Conservation (phyloP, 805 yeast species). For the Teunomyces lycoperdinae region DNA sequence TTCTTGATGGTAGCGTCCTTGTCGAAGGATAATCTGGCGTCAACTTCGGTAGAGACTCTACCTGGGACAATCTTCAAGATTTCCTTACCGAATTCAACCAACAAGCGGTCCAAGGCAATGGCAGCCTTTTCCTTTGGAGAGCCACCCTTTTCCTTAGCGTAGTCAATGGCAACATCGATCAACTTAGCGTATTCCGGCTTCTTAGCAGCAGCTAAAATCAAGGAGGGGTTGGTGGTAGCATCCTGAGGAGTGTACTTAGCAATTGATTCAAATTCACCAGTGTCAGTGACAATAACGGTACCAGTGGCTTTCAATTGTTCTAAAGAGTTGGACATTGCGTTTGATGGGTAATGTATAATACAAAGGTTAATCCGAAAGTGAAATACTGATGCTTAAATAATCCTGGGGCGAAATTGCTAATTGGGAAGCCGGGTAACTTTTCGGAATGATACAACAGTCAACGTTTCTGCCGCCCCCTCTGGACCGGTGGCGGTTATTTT, state of each 20-base stretch:
- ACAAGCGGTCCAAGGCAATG: slow-evolving; percentile 83
- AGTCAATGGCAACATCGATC: slow-evolving; percentile 86
- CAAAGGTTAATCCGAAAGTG: background rate
- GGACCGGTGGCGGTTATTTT: background rate
- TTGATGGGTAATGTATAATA: background rate
- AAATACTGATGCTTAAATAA: background rate
- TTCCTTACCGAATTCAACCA: slow-evolving; percentile 94
- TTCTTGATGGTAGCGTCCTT: slow-evolving; percentile 90
- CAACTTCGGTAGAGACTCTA: slow-evolving; percentile 98
- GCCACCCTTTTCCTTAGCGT: slow-evolving; percentile 67
- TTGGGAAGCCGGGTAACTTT: slow-evolving; percentile 1
- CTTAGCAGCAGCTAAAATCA: slow-evolving; percentile 93
- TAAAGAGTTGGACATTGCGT: slow-evolving; percentile 53
- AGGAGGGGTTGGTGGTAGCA: slow-evolving; percentile 98
- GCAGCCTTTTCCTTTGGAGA: slow-evolving; percentile 67
- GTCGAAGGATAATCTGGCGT: slow-evolving; percentile 96
- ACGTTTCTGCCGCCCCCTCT: background rate
- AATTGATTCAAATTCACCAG: slow-evolving; percentile 97
- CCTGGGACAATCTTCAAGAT: slow-evolving; percentile 96
- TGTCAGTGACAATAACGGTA: slow-evolving; percentile 95
- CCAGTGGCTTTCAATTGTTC: slow-evolving; percentile 94
- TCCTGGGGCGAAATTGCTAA: slow-evolving; percentile 1
- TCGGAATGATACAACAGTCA: background rate
- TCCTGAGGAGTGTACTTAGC: slow-evolving; percentile 99
- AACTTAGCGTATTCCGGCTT: slow-evolving; percentile 85